A percentile compares a stretch with the other conserved stretches of the same genome.
Evolutionary conservation across 129 eudicot genomes (phyloP).

Genomic region (Saussurea involucrata): DNA sequence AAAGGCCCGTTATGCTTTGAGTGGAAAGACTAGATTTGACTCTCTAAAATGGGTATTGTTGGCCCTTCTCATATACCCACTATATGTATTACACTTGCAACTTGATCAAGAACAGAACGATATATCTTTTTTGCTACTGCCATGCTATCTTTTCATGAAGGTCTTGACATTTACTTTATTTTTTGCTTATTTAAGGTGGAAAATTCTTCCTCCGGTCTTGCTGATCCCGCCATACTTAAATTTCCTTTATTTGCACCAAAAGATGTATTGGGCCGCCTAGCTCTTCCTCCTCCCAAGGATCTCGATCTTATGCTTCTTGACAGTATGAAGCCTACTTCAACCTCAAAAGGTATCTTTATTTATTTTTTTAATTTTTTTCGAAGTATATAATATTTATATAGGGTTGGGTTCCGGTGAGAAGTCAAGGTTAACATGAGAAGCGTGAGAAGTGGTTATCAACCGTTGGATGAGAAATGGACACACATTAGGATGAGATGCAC

Average conservation of each 20-base stretch:
- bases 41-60: neutral
- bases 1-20: neutral
- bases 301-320: constrained; percentile 80
- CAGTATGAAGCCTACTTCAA: constrained; percentile 52
- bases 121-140: neutral
- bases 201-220: constrained; percentile 31
- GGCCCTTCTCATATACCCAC: neutral
- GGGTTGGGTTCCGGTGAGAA: no score
- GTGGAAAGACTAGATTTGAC: neutral
- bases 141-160: neutral
- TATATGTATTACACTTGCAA: neutral
- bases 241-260: constrained; percentile 53
- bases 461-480: no score
- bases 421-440: no score
- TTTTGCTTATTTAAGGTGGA: constrained; percentile 38
- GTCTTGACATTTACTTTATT: neutral
- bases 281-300: constrained; percentile 84
- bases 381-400: neutral
- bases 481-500: no score
- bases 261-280: constrained; percentile 60
- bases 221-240: constrained; percentile 31
- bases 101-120: neutral
- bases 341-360: constrained; percentile 35
- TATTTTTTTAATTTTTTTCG: neutral
- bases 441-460: no score